Base-by-base conservation (phyloP, 257 asterid species). In the Ajuga chamaepitys region DNA sequence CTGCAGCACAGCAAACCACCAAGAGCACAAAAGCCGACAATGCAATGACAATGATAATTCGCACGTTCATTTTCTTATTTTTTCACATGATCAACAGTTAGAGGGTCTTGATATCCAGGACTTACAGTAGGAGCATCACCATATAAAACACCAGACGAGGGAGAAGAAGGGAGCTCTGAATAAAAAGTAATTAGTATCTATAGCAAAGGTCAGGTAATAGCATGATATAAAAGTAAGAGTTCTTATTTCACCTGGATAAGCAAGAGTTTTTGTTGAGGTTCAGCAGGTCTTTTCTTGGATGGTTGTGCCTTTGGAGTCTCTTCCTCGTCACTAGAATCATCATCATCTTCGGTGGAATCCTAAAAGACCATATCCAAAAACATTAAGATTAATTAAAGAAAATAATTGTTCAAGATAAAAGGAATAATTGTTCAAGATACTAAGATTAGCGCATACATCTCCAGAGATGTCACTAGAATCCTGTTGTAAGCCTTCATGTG, bases 131-230 rank as follows among this genome's bases (percentile, higher is more conserved):
- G 97, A 68, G 95, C 95, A 26, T 79, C 84, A 60, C 86, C 88
- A 68, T 76, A 63, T 42, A 83, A 72, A 53, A 66, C 73, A 62
- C 83, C 88, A 60, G 95, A 70, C 21, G 91, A 80, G 0, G 91
- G 83, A 14, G 96, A 72, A 71, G 94, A 86, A 74, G 96, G 96
- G 62, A 93, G 84, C 58, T 97, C 98, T 93, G 82, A 32, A 64
- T 57, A 53, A 66, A 41, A 38, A 16, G 25, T 22, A 52, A 64
- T 68, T 57, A 84, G 77, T 59, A 57, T 62, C 41, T 41, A 70
- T 16, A 32, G 22, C 55, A 47, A 32, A 50, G 53, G 64, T 63
- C 55, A 48, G 22, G 28, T 22, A 60, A 38, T 13, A 16, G 64
- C 38, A 76, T 25, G 67, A 53, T 35, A 59, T 13, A 38, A 56